Conservation (phyloP, 2,329 filamentous ascomycete species). For the Chrysosporium queenslandicum region DNA sequence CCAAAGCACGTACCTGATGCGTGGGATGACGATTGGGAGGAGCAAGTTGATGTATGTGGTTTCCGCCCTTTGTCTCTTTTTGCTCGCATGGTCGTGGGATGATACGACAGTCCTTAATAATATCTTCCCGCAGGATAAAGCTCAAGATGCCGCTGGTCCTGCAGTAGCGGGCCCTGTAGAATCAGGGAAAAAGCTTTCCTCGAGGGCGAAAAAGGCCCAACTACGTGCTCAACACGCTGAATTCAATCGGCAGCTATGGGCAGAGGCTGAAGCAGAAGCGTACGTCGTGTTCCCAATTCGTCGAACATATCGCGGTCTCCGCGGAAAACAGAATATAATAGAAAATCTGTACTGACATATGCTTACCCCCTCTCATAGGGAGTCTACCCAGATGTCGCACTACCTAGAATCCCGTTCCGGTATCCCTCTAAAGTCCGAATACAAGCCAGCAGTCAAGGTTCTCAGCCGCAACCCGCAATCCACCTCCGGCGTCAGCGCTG, state of each 20-base stretch:
- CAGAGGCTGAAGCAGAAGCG: constrained; percentile 87
- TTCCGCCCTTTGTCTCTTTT: constrained; percentile 1
- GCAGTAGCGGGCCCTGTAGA: constrained; percentile 13
- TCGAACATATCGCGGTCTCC: too few species aligned
- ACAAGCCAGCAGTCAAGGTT: constrained; percentile 74
- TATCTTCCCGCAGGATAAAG: constrained; percentile 34
- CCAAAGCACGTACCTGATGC: constrained; percentile 52
- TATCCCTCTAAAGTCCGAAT: constrained; percentile 57
- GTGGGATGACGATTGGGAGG: constrained; percentile 90
- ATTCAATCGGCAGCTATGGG: constrained; percentile 76
- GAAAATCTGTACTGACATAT: not conserved
- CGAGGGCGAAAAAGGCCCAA: constrained; percentile 62
- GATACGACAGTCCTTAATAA: too few species aligned
- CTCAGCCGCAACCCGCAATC: constrained; percentile 68
- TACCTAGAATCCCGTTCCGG: constrained; percentile 57
- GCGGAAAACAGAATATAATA: not conserved
- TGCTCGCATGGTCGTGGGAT: not conserved
- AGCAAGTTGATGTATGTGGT: constrained; percentile 56
- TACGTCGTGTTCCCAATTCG: constrained; percentile 37
- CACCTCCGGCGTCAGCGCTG: constrained; percentile 37
- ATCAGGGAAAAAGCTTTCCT: constrained; percentile 37
- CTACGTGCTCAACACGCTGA: constrained; percentile 70
- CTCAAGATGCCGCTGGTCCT: constrained; percentile 19
- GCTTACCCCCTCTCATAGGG: constrained; percentile 40
- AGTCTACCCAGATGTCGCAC: constrained; percentile 63